A percentile compares a stretch with the other conserved stretches of the same genome.
phyloP scores from a whole-genome alignment of 208 protist species.

The Histomonas meleagridis region DNA sequence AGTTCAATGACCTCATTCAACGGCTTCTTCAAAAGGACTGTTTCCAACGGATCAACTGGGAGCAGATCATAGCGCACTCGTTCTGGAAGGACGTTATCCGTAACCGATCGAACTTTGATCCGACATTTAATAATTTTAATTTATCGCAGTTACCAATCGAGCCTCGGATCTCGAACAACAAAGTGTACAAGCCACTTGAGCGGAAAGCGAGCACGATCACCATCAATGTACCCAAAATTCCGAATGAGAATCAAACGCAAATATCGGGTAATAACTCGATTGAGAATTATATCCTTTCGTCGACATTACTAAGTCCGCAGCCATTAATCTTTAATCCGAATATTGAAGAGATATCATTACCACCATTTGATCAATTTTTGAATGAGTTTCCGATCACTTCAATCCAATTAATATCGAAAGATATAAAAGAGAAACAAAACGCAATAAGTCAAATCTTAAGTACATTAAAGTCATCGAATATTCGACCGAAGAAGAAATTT shows the following conservation, averaged over 20 bases:
- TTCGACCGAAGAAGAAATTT: background rate
- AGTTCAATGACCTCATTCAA: slow-evolving; percentile 8
- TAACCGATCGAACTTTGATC: background rate
- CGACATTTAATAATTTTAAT: background rate
- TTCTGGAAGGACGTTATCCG: background rate
- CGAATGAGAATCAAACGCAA: too few species aligned
- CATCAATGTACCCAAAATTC: background rate
- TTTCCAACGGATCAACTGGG: background rate
- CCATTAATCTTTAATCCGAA: background rate
- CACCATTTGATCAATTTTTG: background rate
- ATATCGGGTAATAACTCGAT: background rate
- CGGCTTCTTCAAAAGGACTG: background rate
- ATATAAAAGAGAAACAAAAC: background rate
- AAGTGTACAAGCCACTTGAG: background rate
- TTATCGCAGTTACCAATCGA: background rate
- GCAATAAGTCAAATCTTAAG: background rate
- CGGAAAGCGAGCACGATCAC: background rate
- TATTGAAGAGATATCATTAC: background rate
- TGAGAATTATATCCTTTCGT: background rate
- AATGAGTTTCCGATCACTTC: background rate
- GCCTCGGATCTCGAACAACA: background rate
- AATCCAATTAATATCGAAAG: background rate
- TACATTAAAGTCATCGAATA: background rate
- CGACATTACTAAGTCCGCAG: background rate
- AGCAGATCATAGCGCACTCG: background rate